Conservation (phyloP, 2,329 filamentous ascomycete genomes). For the Apiospora marii region DNA sequence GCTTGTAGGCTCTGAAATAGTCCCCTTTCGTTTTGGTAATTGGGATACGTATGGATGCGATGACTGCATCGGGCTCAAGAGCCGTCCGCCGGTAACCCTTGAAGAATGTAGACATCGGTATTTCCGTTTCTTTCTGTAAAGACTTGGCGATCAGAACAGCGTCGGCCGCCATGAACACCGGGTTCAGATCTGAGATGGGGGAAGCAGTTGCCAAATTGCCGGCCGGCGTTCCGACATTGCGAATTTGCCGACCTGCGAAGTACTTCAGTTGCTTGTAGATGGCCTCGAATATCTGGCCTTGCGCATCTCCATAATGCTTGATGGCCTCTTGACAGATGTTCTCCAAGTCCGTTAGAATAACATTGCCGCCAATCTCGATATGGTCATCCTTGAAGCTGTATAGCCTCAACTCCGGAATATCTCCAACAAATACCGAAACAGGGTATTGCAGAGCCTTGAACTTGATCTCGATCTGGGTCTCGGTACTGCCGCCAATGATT, state of each 20-base stretch:
- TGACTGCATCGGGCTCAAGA: constrained; percentile 80
- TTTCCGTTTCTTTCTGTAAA: constrained; percentile 74
- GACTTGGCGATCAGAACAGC: constrained; percentile 84
- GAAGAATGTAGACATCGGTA: constrained; percentile 94
- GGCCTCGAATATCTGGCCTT: constrained; percentile 83
- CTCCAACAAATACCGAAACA: constrained; percentile 89
- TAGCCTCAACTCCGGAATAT: constrained; percentile 87
- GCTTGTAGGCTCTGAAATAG: constrained; percentile 90
- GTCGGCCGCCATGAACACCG: constrained; percentile 88
- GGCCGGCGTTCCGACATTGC: constrained; percentile 96
- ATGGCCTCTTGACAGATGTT: constrained; percentile 81
- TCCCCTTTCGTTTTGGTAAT: constrained; percentile 78
- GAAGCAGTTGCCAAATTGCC: constrained; percentile 95
- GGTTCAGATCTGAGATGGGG: constrained; percentile 95
- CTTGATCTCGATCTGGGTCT: constrained; percentile 98
- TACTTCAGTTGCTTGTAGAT: constrained; percentile 94
- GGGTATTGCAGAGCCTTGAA: constrained; percentile 95
- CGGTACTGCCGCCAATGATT: constrained; percentile 93
- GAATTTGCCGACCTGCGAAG: constrained; percentile 93
- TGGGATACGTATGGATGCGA: constrained; percentile 87
- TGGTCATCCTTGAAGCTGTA: constrained; percentile 82
- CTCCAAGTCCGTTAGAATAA: constrained; percentile 91
- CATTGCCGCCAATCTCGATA: constrained; percentile 92
- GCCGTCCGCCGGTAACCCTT: constrained; percentile 89
- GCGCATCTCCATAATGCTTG: constrained; percentile 74